Evolutionary conservation across 306 rosid species (phyloP).

Genomic region (Malus sieversii): DNA sequence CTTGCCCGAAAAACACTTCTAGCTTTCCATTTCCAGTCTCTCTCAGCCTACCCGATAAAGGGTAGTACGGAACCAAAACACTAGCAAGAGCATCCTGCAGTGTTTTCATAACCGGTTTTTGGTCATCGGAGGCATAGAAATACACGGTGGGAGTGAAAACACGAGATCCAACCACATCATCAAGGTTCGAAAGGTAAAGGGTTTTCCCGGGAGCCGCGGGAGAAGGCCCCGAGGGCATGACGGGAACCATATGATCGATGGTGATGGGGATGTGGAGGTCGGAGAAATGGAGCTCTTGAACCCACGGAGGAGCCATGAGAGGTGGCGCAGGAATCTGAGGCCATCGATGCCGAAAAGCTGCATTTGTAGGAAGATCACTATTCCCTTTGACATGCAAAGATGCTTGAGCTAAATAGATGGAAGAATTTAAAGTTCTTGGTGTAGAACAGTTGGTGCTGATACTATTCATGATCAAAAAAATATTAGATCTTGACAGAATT

Average conservation of each 20-base stretch:
- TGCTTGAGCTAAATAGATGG: constrained; percentile 27
- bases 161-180: constrained; percentile 66
- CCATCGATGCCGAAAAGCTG: constrained; percentile 19
- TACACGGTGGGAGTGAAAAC: constrained; percentile 84
- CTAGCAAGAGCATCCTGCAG: constrained; percentile 52
- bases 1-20: constrained; percentile 64
- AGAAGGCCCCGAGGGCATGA: constrained; percentile 50
- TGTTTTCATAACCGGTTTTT: constrained; percentile 26
- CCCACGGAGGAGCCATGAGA: constrained; percentile 68
- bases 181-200: constrained; percentile 78
- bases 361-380: constrained; percentile 56
- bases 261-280: constrained; percentile 40
- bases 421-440: constrained; percentile 35
- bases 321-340: constrained; percentile 6
- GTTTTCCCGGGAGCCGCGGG: constrained; percentile 27
- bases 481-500: neutral
- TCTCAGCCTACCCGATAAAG: constrained; percentile 74
- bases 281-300: constrained; percentile 74
- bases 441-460: constrained; percentile 28
- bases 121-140: constrained; percentile 34
- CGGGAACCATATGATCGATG: constrained; percentile 23
- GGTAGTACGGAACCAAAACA: constrained; percentile 81
- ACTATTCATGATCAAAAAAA: constrained; percentile 21
- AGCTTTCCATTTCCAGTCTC: constrained; percentile 63
- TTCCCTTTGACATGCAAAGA: constrained; percentile 58